phyloP scores from a whole-genome alignment of 345 rosid species.

The Carallia brachiata region DNA sequence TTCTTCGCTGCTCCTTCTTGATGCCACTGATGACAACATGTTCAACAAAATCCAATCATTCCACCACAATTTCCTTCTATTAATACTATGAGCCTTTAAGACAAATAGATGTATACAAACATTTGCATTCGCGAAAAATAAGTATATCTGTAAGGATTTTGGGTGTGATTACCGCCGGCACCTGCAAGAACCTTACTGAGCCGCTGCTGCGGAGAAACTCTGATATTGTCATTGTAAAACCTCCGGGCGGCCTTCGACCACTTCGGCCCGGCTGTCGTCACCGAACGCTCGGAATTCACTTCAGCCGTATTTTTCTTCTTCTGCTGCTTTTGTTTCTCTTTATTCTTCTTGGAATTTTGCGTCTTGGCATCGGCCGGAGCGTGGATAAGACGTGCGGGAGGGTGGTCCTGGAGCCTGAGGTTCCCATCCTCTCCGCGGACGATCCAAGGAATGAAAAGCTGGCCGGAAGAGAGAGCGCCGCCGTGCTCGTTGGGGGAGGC shows the following conservation, averaged over 20 bases:
- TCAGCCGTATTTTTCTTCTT: conserved; percentile 26
- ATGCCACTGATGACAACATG: conserved; percentile 57
- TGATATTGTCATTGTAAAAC: conserved; percentile 74
- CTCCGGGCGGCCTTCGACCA: conserved; percentile 84
- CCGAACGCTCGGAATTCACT: neutral
- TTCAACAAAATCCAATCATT: neutral
- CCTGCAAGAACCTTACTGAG: conserved; percentile 91
- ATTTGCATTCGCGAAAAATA: neutral
- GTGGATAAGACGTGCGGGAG: conserved; percentile 60
- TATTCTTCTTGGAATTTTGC: conserved; percentile 48
- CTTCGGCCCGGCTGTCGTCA: neutral
- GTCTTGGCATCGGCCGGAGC: conserved; percentile 67
- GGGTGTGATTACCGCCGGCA: conserved; percentile 66
- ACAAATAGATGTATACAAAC: too few relatives aligned
- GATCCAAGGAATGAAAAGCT: conserved; percentile 86
- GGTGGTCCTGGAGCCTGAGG: conserved; percentile 65
- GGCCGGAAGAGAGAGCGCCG: conserved; percentile 18
- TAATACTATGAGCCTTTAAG: too few relatives aligned
- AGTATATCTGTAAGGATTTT: neutral
- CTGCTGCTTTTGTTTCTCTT: conserved; percentile 34
- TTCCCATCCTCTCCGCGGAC: conserved; percentile 88
- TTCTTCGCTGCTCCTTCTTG: conserved; percentile 83
- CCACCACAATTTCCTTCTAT: neutral
- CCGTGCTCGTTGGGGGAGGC: conserved; percentile 2
- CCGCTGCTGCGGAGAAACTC: conserved; percentile 72